Conservation (phyloP, 345 rosid genomes). For the Melaleuca quinquenervia region DNA sequence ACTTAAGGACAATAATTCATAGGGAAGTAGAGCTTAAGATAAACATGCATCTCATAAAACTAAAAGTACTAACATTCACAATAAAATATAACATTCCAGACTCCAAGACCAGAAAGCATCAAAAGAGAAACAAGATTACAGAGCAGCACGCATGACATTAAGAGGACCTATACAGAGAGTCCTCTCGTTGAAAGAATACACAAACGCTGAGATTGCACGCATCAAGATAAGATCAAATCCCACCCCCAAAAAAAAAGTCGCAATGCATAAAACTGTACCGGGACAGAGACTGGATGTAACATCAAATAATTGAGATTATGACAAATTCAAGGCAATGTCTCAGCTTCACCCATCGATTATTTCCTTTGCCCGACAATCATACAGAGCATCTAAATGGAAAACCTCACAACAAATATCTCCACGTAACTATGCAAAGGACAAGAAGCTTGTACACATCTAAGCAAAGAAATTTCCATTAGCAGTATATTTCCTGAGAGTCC, state of each 20-base stretch:
- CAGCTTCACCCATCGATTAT: conserved; percentile 1
- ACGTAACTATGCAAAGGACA: not conserved
- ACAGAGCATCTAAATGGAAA: conserved; percentile 10
- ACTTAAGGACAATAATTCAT: not conserved
- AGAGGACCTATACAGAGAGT: not conserved
- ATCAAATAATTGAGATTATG: not conserved
- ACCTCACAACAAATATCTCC: not conserved
- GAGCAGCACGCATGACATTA: not conserved
- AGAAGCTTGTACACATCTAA: not conserved
- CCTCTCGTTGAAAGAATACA: not conserved
- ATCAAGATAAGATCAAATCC: not conserved
- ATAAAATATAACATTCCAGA: not conserved
- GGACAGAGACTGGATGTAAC: not conserved
- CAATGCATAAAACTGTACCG: not conserved
- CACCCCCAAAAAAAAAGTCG: not conserved
- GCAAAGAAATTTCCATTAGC: not conserved
- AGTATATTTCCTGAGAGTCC: not conserved
- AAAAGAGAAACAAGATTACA: not conserved
- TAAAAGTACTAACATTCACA: not conserved
- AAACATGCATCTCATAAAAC: not conserved
- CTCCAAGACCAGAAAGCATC: not conserved
- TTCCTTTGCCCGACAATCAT: conserved; percentile 38
- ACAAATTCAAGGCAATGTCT: not conserved
- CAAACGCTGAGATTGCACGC: not conserved
- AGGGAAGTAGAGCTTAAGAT: not conserved